These are phyloP conservation scores for Iris pallida DNA, from an alignment of 116 monocot genomes.

Conservation along the genomic window DNA sequence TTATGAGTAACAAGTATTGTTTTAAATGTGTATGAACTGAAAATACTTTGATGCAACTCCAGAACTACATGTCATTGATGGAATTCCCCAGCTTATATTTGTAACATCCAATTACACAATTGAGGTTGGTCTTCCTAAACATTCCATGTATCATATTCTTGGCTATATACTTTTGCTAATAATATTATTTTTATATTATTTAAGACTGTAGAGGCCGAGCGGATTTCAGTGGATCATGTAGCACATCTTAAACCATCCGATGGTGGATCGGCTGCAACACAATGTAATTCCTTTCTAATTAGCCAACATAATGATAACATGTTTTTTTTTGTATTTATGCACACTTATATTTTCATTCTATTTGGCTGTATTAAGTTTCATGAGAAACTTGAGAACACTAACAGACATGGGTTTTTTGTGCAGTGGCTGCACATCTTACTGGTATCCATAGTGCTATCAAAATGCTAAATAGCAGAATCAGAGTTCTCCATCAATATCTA, in stretches of 20 bases:
- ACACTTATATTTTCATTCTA: not conserved
- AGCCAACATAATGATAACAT: too few species aligned
- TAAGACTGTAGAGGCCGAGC: constrained; percentile 98
- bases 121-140: constrained; percentile 58
- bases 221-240: constrained; percentile 99
- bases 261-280: constrained; percentile 98
- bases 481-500: constrained; percentile 37
- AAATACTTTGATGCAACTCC: constrained; percentile 3
- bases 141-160: not conserved
- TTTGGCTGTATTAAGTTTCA: not conserved
- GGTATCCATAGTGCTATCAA: constrained; percentile 41
- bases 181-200: constrained; percentile 6
- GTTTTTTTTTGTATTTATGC: too few species aligned
- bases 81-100: constrained; percentile 94
- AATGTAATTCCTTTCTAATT: constrained; percentile 31
- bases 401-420: constrained; percentile 16
- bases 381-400: not conserved
- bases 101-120: constrained; percentile 93
- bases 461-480: constrained; percentile 40
- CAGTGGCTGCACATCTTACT: constrained; percentile 79
- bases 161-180: too few species aligned
- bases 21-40: constrained; percentile 11
- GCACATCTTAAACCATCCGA: constrained; percentile 99
- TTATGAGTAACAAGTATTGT: constrained; percentile 8
- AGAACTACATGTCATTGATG: constrained; percentile 99